Base-by-base conservation (phyloP, 257 asterid species). In the Hygrophila difformis region DNA sequence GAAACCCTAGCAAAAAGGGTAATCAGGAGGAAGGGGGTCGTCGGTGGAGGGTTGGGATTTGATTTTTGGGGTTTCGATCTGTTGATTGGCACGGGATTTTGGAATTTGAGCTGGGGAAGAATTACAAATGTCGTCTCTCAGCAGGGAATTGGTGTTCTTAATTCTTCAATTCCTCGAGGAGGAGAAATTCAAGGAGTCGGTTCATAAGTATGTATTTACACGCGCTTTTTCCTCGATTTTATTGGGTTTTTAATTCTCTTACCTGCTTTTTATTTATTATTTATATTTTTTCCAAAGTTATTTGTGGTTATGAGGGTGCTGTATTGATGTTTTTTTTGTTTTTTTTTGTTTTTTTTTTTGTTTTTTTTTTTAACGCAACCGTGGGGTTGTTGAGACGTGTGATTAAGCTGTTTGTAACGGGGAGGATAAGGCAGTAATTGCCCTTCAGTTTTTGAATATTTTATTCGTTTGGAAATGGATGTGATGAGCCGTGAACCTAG, bases 101-200 rank as follows among this genome's bases (percentile, higher is more conserved):
- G 59, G 52, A 58, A 63, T 72, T 71, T 48, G 79, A 48, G 72
- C 57, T 63, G 45, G 64, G 62, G 60, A 58, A n/a, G n/a, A n/a
- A n/a, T n/a, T n/a, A n/a, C n/a, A n/a, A 70, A 87, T 87, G 97
- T 76, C 97, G 68, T 81, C 94, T 28, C 77, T 87, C 28, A 88
- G 95, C 78, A 81, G 95, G 50, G 97, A 88, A 75, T 74, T 88
- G 77, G 97, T 88, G 46, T 84, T 88, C 57, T 77, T 88, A 40
- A 88, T 88, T 74, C 95, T 88, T 47, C 97, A 88, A 73, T 88
- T 88, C 57, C 89, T 84, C 1, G 95, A 84, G 51, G 95, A 88
- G 83, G 97, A 88, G 72, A 88, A 88, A 74, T 88, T 84, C 71
- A 88, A 88, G 71, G 97, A 84, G 54, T 79, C 94, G 13, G 95